These are phyloP conservation scores for Plectranthus barbatus DNA, from an alignment of 257 asterid genomes.

Conservation along the genomic window DNA sequence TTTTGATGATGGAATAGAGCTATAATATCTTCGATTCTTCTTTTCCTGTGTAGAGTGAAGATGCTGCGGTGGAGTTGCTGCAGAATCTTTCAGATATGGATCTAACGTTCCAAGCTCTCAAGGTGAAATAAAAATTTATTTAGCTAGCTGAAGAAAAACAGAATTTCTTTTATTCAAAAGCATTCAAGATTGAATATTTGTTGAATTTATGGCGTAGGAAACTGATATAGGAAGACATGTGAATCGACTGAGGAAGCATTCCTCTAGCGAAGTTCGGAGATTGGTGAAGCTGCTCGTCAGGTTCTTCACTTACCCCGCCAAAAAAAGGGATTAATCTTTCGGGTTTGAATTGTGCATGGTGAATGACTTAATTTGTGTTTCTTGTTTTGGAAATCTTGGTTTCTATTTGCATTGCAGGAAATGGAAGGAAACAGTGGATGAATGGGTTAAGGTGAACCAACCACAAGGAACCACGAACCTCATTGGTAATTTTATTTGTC, in stretches of 20 bases:
- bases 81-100: slow-evolving; percentile 84
- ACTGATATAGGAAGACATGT: slow-evolving; percentile 91
- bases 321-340: neutral
- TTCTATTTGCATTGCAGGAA: slow-evolving; percentile 39
- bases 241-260: slow-evolving; percentile 76
- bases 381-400: slow-evolving; percentile 6
- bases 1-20: neutral
- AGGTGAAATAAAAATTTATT: slow-evolving; percentile 51
- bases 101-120: slow-evolving; percentile 70
- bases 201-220: slow-evolving; percentile 36
- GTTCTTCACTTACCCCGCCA: slow-evolving; percentile 22
- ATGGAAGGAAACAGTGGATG: slow-evolving; percentile 93
- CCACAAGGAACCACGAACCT: slow-evolving; percentile 47
- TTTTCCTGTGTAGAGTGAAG: slow-evolving; percentile 48
- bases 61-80: slow-evolving; percentile 56
- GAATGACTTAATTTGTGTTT: neutral
- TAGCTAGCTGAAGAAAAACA: neutral
- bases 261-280: slow-evolving; percentile 63
- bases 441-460: slow-evolving; percentile 78
- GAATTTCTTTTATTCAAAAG: neutral
- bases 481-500: slow-evolving; percentile 39
- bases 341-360: neutral
- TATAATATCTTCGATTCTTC: neutral
- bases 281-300: slow-evolving; percentile 92
- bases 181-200: neutral